These are phyloP conservation scores for Xylaria sp. DNA, from an alignment of 2,329 filamentous ascomycete species.

Conservation along the genomic window DNA sequence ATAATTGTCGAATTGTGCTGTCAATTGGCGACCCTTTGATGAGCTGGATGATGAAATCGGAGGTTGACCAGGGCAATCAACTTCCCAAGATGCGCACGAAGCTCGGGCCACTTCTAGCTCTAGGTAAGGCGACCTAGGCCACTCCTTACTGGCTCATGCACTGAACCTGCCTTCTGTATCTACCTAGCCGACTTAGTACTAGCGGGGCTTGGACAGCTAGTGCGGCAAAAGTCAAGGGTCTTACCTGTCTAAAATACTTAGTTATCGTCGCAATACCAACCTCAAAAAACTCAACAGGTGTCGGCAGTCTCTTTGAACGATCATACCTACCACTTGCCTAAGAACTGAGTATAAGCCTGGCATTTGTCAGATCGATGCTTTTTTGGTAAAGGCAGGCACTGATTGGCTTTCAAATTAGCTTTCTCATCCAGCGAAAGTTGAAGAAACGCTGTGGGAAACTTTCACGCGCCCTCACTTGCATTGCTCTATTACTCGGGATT, in stretches of 20 bases:
- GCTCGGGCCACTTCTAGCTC: constrained; percentile 39
- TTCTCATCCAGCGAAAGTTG: neutral
- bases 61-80: constrained; percentile 39
- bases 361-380: neutral
- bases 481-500: neutral
- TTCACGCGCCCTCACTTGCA: neutral
- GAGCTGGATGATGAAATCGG: constrained; percentile 30
- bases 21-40: constrained; percentile 42
- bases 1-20: constrained; percentile 59
- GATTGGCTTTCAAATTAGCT: neutral
- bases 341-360: neutral
- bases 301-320: neutral
- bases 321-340: neutral
- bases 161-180: too few relatives aligned
- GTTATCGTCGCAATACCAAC: constrained; percentile 2
- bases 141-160: too few relatives aligned
- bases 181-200: neutral
- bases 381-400: neutral
- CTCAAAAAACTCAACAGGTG: neutral
- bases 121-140: too few relatives aligned
- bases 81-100: constrained; percentile 30
- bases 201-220: neutral
- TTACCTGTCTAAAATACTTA: neutral
- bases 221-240: neutral
- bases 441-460: constrained; percentile 2